Base-by-base conservation (phyloP, 176 grass and related monocot genomes). In the Aegilops sharonensis region DNA sequence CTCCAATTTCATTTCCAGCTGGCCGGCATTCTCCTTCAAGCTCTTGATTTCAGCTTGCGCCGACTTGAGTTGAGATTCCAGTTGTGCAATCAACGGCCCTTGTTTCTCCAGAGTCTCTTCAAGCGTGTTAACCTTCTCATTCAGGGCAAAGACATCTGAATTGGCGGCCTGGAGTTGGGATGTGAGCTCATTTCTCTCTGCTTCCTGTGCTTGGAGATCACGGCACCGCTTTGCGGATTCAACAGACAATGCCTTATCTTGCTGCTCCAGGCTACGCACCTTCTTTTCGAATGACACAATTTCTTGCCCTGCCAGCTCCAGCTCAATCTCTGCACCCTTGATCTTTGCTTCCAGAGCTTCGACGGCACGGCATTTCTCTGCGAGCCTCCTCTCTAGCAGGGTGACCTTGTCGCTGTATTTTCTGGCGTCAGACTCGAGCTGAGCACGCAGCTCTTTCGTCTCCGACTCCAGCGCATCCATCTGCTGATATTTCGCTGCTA, bases 1-100 rank as follows among this genome's bases (percentile, higher is more conserved):
- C 72, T 93, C 92, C 68, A 94, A 42, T 80, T 90, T 94, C 59
- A 31, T 88, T 76, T 94, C 90, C 36, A 99, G 66, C 43, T 68
- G 78, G 60, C 50, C 43, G 32, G 83, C 73, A 37, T 91, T 85
- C 81, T 92, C 89, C 87, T 83, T 71, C 68, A 95, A 37, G 31
- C 36, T 85, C 18, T 66, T 15, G 64, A 83, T 84, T 83, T 89
- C 91, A 56, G 83, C 23, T 70, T 77, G 73, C 1, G 87, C 82
- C 4, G 63, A 64, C 23, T 42, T 56, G 29, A 95, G 72, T 14
- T 91, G 93, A 72, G 23, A 82, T 64, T 93, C 89, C 63, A 89
- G 65, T 84, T 91, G 80, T 34, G 50, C 40, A 15, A 63, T 72
- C 70, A 77, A 11, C 32, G 82, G 77, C 52, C 4, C 76, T 12